A percentile compares a stretch with the other conserved stretches of the same genome.
These are phyloP conservation scores for Puccinia horiana DNA, from an alignment of 1,284 basidiomycete genomes.

Conservation along the genomic window DNA sequence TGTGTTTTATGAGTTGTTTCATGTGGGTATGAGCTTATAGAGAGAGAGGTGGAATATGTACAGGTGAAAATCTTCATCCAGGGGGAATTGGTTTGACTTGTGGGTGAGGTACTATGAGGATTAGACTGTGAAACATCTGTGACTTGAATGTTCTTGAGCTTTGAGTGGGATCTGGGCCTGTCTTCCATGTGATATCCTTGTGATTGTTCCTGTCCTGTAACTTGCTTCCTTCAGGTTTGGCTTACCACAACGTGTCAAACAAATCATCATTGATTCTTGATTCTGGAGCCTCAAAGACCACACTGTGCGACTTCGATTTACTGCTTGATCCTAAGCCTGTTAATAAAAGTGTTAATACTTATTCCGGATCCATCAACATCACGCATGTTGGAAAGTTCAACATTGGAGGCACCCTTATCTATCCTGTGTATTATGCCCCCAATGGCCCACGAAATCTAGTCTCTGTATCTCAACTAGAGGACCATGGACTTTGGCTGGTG, in stretches of 20 bases:
- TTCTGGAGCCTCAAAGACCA: neutral
- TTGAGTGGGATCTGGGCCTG: no score
- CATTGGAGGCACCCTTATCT: neutral
- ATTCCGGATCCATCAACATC: neutral
- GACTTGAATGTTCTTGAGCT: no score
- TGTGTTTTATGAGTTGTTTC: no score
- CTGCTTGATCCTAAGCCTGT: neutral
- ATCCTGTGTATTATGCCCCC: neutral
- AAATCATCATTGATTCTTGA: neutral
- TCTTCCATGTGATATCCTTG: no score
- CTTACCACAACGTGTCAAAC: neutral
- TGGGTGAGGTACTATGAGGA: no score
- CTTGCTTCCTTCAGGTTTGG: no score
- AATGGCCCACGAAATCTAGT: neutral
- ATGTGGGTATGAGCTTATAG: no score
- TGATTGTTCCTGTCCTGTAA: no score
- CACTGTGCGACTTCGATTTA: neutral
- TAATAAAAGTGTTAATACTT: neutral
- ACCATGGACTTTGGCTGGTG: neutral
- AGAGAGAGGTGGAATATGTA: no score
- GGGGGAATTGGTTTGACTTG: no score
- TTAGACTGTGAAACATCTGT: no score
- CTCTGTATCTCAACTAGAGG: neutral
- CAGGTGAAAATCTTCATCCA: no score
- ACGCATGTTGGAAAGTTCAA: neutral